phyloP scores from a whole-genome alignment of 2,329 filamentous ascomycete genomes.

The Westerdykella aurantiaca region DNA sequence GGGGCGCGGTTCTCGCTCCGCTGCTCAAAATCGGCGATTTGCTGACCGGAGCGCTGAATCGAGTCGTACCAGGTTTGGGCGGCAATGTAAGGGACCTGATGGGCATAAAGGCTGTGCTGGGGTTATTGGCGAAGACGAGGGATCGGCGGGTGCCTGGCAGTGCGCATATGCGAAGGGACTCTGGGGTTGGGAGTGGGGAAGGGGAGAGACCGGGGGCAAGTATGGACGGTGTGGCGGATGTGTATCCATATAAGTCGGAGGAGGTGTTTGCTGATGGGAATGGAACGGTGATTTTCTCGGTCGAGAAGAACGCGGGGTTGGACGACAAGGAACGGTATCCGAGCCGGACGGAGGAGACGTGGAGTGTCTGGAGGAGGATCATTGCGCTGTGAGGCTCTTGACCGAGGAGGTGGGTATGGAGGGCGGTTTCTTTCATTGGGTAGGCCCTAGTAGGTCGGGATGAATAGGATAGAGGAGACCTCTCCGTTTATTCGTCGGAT shows the following conservation, averaged over 20 bases:
- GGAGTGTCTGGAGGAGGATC: conserved; percentile 21
- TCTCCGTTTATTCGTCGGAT: too few relatives aligned
- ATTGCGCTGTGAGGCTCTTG: conserved; percentile 11
- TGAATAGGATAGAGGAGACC: too few relatives aligned
- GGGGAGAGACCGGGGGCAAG: too few relatives aligned
- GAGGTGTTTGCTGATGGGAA: conserved; percentile 5
- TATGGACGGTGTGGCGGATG: conserved; percentile 5
- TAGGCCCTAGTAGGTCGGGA: too few relatives aligned
- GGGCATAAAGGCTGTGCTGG: conserved; percentile 23
- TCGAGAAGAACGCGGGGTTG: conserved; percentile 16
- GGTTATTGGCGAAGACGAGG: conserved; percentile 25
- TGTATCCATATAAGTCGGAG: conserved; percentile 22
- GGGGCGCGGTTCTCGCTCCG: conserved; percentile 14
- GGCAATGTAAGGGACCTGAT: conserved; percentile 23
- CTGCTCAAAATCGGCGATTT: conserved; percentile 12
- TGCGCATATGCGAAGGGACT: conserved; percentile 3
- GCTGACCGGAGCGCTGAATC: conserved; percentile 14
- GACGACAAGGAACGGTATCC: conserved; percentile 19
- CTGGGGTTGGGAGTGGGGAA: too few relatives aligned
- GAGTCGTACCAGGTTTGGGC: conserved; percentile 20
- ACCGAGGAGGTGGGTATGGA: too few relatives aligned
- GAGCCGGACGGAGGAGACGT: conserved; percentile 26
- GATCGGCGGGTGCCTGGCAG: conserved; percentile 30
- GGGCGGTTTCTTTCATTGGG: too few relatives aligned
- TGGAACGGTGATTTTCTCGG: conserved; percentile 5